Conservation (phyloP, 345 rosid genomes). For the Lepidium africanum region DNA sequence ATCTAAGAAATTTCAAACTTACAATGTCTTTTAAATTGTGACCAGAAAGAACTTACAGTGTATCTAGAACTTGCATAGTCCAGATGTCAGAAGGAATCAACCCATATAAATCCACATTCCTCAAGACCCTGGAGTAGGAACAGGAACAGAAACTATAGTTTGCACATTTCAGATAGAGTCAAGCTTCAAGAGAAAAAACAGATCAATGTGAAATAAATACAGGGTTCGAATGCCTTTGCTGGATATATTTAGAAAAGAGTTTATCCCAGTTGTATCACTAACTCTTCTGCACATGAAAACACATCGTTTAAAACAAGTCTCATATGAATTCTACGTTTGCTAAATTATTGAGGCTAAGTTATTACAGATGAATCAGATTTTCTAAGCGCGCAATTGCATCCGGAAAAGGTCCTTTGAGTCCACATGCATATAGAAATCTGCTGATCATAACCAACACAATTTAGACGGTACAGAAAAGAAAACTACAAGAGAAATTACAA, state of each 20-base stretch:
- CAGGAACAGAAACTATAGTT: neutral
- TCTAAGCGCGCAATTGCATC: conserved; percentile 24
- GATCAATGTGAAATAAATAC: neutral
- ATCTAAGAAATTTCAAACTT: neutral
- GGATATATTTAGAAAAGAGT: conserved; percentile 33
- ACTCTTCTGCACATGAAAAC: conserved; percentile 36
- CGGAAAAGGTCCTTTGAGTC: conserved; percentile 45
- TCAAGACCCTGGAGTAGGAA: conserved; percentile 9
- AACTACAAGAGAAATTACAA: neutral
- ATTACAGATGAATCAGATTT: conserved; percentile 28
- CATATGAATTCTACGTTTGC: neutral
- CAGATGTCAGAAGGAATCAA: conserved; percentile 6
- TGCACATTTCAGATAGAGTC: neutral
- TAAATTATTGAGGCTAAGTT: neutral
- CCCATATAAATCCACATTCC: conserved; percentile 16
- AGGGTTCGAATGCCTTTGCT: conserved; percentile 13
- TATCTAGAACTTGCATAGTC: neutral
- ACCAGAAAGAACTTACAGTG: conserved; percentile 2
- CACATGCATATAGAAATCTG: conserved; percentile 40
- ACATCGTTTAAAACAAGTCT: neutral
- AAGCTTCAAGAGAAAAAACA: neutral
- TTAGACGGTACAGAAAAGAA: neutral
- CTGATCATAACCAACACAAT: neutral
- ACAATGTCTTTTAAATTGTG: neutral
- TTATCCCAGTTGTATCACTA: conserved; percentile 27